Conservation (phyloP, 2,329 filamentous ascomycete species). For the Claviceps humidiphila region DNA sequence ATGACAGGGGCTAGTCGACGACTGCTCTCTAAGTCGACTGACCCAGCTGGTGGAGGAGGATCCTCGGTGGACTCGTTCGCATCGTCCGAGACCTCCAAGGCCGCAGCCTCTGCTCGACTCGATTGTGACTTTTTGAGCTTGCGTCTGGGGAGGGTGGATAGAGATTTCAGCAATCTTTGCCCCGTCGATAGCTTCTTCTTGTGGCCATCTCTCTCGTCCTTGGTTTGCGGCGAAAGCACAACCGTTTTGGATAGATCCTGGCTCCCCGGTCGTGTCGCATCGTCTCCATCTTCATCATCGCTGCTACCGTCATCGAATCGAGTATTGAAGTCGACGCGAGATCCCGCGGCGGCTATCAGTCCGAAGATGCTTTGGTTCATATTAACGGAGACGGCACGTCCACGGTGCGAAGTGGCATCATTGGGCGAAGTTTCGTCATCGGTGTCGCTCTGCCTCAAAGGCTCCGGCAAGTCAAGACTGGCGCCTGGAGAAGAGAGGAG, state of each 20-base stretch:
- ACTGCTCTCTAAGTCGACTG: conserved; percentile 20
- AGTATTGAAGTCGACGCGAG: conserved; percentile 67
- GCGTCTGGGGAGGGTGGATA: conserved; percentile 44
- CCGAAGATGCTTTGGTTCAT: conserved; percentile 95
- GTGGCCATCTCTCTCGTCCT: conserved; percentile 28
- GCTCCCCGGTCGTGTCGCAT: conserved; percentile 28
- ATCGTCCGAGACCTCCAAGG: conserved; percentile 19
- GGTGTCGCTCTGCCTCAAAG: conserved; percentile 36
- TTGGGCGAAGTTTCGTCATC: conserved; percentile 28
- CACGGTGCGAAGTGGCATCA: conserved; percentile 29
- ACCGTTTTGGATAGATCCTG: conserved; percentile 28
- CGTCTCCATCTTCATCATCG: conserved; percentile 60
- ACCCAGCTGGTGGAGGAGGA: conserved; percentile 10
- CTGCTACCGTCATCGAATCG: conserved; percentile 69
- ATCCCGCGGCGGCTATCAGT: conserved; percentile 78
- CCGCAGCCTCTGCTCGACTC: conserved; percentile 27
- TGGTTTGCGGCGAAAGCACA: conserved; percentile 21
- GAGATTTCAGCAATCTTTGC: conserved; percentile 49
- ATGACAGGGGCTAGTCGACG: conserved; percentile 53
- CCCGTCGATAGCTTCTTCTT: conserved; percentile 46
- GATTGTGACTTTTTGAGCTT: conserved; percentile 26
- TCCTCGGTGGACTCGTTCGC: conserved; percentile 14
- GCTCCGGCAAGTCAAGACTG: conserved; percentile 35
- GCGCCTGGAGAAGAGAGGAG: conserved; percentile 22
- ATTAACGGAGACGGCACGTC: conserved; percentile 45